Conservation (phyloP, 371 early-diverging fungal genomes). For the Apophysomyces elegans region DNA sequence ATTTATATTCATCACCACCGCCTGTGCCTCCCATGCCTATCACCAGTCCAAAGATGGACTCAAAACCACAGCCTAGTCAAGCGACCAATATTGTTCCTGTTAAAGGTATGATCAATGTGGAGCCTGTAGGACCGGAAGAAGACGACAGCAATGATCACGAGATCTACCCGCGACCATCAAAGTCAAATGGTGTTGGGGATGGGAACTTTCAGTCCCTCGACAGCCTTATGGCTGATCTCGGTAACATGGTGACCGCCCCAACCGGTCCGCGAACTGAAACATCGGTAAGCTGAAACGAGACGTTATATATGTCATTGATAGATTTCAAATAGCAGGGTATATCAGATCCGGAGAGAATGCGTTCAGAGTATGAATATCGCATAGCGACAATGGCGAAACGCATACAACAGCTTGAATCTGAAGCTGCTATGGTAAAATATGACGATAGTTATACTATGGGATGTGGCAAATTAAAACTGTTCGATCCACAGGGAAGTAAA, state of each 20-base stretch:
- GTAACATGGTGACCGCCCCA: slow-evolving; percentile 62
- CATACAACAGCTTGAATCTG: slow-evolving; percentile 45
- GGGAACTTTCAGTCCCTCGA: slow-evolving; percentile 71
- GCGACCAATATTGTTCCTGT: slow-evolving; percentile 54
- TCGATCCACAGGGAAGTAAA: slow-evolving; percentile 16
- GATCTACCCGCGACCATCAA: slow-evolving; percentile 18
- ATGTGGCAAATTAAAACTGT: too few species aligned
- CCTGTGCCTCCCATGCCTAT: slow-evolving; percentile 42
- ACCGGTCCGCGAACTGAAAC: slow-evolving; percentile 1
- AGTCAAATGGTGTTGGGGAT: slow-evolving; percentile 25
- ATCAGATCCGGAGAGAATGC: slow-evolving; percentile 30
- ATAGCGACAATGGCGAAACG: slow-evolving; percentile 52
- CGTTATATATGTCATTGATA: not conserved
- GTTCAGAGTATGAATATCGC: slow-evolving; percentile 65
- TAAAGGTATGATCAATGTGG: slow-evolving; percentile 54
- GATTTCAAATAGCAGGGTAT: not conserved
- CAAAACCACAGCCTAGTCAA: slow-evolving; percentile 41
- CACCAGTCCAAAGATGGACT: slow-evolving; percentile 15
- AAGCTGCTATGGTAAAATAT: slow-evolving; percentile 16
- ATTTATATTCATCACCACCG: slow-evolving; percentile 19
- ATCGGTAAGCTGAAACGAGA: not conserved
- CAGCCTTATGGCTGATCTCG: slow-evolving; percentile 85
- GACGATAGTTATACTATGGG: not conserved
- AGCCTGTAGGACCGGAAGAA: slow-evolving; percentile 23
- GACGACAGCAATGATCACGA: slow-evolving; percentile 33